Base-by-base conservation (phyloP, 2,329 filamentous ascomycete genomes). In the Bipolaris gigantea region DNA sequence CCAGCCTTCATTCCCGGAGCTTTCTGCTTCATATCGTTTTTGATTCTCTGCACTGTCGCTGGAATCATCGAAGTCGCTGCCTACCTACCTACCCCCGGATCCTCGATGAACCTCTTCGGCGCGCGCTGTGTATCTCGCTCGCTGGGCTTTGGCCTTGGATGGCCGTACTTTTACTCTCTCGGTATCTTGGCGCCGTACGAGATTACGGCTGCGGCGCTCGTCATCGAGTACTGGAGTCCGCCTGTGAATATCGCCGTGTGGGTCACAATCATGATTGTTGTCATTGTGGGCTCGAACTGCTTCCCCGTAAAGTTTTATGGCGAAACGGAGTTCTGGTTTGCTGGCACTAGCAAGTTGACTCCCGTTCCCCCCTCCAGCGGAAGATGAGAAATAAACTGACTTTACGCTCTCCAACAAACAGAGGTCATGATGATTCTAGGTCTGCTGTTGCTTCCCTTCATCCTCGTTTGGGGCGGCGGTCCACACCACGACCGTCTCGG, bases 91-190 rank as follows among this genome's bases (percentile, higher is more conserved):
- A 76, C 85, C 15, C 79, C 81, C 1, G 84, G 80, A 46, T 75
- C 75, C 10, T 78, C 78, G 1, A 81, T 82, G 76, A 78, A 77
- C 35, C 75, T 79, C 34, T 81, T 80, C 62, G 78, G 74, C n/a
- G 71, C 74, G 52, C 75, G 76, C 49, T 78, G 77, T 57, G 73
- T 78, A 50, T 75, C 76, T 52, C 92, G 92, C 1, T 92, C 91
- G 0, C 93, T 71, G 59, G 70, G 65, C n/a, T 67, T 65, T 32
- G 60, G 59, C 1, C 57, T 65, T 2, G 63, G 65, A 15, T 66
- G 64, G 65, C 57, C 67, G n/a, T 71, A 69, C 59, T 68, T 67
- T 39, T 65, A 69, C 60, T 64, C 61, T 2, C 62, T 65, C 5
- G 64, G 62, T n/a, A 70, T 69, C 10, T 55, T 73, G 39, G 60